Evolutionary conservation across 169 alveolate species (phyloP), one percentile per base, ranked within the genome.

Genomic region (Fabrea salina): DNA sequence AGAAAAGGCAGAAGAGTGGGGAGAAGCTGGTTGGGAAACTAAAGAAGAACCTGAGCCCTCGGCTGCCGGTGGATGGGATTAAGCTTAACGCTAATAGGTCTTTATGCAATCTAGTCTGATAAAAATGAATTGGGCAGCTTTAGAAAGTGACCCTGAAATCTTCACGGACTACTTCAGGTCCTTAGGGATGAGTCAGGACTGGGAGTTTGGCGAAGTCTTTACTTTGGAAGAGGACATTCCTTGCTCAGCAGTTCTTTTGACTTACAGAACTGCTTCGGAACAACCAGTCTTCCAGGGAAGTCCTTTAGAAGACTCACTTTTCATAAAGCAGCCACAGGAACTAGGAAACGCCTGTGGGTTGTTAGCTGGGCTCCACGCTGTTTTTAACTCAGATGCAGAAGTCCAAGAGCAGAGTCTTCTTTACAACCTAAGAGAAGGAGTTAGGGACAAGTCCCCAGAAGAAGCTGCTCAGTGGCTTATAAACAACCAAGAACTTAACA

Each of bases 331-430:
- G 82, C 79, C 91, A 19, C 70, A 54, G 0, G 84, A 54, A 33
- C 78, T 90, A 47, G 95, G 87, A 64, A 87, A 87, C 66, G 93
- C 95, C 0, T 90, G 95, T 75, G 95, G 95, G 27, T 56, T 90
- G 11, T 82, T 90, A 59, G 95, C 95, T 3, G 80, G 89, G 4
- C 11, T 89, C 2, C 92, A 87, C 66, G 79, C 84, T 19, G 76
- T 87, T 33, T 72, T 80, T 25, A 76, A 84, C 71, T 70, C 82
- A 25, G 58, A 87, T 33, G 25, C 83, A 32, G 50, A 66, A 19
- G 53, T 82, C 33, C 40, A 75, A 35, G 40, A 80, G 16, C 86
- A 77, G 8, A 79, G 84, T 47, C 66, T 87, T 50, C 68, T 88
- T 19, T 82, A 82, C 32, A 47, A 67, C 43, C 35, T 89, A 79